Conservation (phyloP, 1,284 basidiomycete genomes). For the Rhodotorula sp. region DNA sequence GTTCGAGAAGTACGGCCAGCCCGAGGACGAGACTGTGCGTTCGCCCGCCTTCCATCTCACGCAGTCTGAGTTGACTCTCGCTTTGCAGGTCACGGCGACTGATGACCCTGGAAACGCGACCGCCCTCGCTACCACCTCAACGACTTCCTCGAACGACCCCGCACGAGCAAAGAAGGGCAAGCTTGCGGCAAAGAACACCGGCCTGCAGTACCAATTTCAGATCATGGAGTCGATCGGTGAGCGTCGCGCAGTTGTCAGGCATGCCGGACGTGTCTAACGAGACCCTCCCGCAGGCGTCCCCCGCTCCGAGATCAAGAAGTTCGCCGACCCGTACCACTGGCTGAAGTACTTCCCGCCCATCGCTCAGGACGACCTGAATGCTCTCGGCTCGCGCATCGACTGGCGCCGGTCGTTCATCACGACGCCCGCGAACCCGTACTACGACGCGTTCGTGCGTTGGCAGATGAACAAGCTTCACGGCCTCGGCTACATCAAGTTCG, state of each 20-base stretch:
- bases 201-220: slow-evolving; percentile 96
- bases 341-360: slow-evolving; percentile 94
- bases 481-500: slow-evolving; percentile 91
- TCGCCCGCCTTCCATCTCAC: too few relatives aligned
- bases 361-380: slow-evolving; percentile 78
- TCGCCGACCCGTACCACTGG: slow-evolving; percentile 92
- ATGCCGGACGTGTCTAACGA: too few relatives aligned
- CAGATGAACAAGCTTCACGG: slow-evolving; percentile 91
- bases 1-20: slow-evolving; percentile 58
- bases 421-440: slow-evolving; percentile 94
- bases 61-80: background rate
- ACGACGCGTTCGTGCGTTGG: slow-evolving; percentile 96
- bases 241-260: background rate
- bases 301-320: slow-evolving; percentile 86
- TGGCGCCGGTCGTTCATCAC: slow-evolving; percentile 96
- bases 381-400: slow-evolving; percentile 90
- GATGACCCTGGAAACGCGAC: slow-evolving; percentile 31
- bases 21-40: slow-evolving; percentile 14
- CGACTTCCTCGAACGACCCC: slow-evolving; percentile 50
- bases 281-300: slow-evolving; percentile 58
- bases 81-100: slow-evolving; percentile 17
- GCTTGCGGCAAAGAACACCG: slow-evolving; percentile 86
- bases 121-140: slow-evolving; percentile 37
- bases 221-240: slow-evolving; percentile 88
- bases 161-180: slow-evolving; percentile 95